Evolutionary conservation across 164 flowering plant genomes (phyloP), one percentile per base, ranked within the genome.

Genomic region (Vitis labrusca): DNA sequence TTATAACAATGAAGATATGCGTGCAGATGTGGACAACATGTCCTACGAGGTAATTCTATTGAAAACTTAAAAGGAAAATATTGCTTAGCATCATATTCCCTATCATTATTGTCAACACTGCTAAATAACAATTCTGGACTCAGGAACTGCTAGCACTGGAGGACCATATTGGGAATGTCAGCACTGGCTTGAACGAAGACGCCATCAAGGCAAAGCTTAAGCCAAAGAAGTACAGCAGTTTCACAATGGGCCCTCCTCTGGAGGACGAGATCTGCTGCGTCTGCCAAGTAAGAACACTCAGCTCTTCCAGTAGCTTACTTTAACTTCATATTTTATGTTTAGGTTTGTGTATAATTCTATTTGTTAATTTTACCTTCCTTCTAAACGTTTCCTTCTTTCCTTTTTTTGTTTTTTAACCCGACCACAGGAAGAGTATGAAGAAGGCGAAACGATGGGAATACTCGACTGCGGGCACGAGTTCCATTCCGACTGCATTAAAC

Each of bases 401-500:
- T 6, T 37, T 2, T 3, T 37, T 37, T 11, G 4, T 48, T 64
- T 2, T n/a, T 23, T 13, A 63, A 17, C 54, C 50, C 52, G 9
- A 17, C 8, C 23, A 14, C 66, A 64, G 57, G 67, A 64, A 12
- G 67, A 50, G 7, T 50, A 10, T 12, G 55, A 3, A 5, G 44
- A 50, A 56, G 54, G 8, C 44, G 51, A 2, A 37, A 51, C 9
- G 8, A 50, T 11, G 47, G 19, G 44, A 7, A 23, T 1, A 15
- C 57, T 64, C 13, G 44, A 23, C 16, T 50, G 67, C 29, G 44
- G 44, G 2, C 67, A 64, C 17, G 57, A 63, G 0, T 76, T 56
- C 48, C 78, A 76, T 37, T 19, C 10, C 65, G 12, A 48, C 29
- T 76, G 78, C 68, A 71, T 76, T 13, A 67, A 19, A 30, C 23